phyloP scores from a whole-genome alignment of 2,329 filamentous ascomycete genomes.

The Diaporthe capsici region DNA sequence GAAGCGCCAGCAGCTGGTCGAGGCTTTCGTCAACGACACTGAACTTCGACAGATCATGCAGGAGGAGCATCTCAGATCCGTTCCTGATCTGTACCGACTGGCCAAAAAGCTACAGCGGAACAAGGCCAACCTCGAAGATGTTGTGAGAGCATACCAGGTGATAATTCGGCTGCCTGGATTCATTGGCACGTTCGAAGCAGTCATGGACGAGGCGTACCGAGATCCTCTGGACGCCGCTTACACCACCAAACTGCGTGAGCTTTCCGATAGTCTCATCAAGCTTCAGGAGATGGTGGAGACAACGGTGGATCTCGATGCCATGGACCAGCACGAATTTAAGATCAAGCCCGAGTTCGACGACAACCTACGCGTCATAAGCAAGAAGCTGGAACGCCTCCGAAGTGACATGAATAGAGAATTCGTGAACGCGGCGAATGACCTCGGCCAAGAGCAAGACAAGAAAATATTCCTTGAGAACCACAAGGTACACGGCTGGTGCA shows the following conservation, averaged over 20 bases:
- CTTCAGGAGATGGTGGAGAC: conserved; percentile 99
- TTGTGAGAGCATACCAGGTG: conserved; percentile 95
- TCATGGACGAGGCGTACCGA: conserved; percentile 96
- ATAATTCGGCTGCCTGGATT: conserved; percentile 93
- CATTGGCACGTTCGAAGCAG: conserved; percentile 87
- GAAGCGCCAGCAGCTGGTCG: conserved; percentile 91
- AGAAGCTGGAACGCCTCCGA: conserved; percentile 88
- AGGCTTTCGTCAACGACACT: conserved; percentile 93
- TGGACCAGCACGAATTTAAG: conserved; percentile 97
- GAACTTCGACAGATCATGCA: conserved; percentile 96
- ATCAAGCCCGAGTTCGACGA: conserved; percentile 99
- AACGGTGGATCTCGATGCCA: conserved; percentile 93
- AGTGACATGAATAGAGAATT: conserved; percentile 89
- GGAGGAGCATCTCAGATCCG: conserved; percentile 92
- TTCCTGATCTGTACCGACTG: conserved; percentile 93
- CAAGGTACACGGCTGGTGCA: conserved; percentile 95
- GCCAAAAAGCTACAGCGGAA: conserved; percentile 96
- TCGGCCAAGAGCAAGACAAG: conserved; percentile 95
- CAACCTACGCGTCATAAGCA: conserved; percentile 86
- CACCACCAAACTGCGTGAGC: conserved; percentile 83
- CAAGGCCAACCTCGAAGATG: conserved; percentile 92
- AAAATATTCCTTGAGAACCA: conserved; percentile 98
- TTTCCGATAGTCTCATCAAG: conserved; percentile 84
- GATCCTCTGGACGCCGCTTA: conserved; percentile 90
- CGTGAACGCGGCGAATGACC: conserved; percentile 79